A percentile compares a stretch with the other conserved stretches of the same genome.
Conservation (phyloP, 2,329 filamentous ascomycete genomes). For the Aspergillus pseudonomiae region DNA sequence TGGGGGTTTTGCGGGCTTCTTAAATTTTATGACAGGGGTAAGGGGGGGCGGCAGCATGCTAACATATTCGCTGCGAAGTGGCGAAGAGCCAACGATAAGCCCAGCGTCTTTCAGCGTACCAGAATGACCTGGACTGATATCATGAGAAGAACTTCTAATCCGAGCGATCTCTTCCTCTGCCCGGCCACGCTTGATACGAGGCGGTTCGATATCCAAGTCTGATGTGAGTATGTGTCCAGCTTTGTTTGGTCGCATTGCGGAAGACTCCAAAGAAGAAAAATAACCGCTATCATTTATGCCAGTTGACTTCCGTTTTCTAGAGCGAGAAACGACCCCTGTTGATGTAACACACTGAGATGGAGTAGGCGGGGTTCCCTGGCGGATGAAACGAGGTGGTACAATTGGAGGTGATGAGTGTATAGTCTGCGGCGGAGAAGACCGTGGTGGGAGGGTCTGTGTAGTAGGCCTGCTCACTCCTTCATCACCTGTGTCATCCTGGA, state of each 20-base stretch:
- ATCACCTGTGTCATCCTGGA: conserved; percentile 57
- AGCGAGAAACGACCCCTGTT: conserved; percentile 65
- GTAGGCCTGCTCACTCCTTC: conserved; percentile 37
- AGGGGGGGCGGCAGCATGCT: conserved; percentile 72
- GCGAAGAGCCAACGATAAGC: conserved; percentile 64
- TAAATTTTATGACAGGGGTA: conserved; percentile 83
- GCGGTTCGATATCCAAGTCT: conserved; percentile 72
- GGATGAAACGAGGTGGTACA: conserved; percentile 57
- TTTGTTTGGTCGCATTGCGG: conserved; percentile 72
- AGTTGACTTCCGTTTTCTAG: conserved; percentile 75
- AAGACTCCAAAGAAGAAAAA: conserved; percentile 94
- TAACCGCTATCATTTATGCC: conserved; percentile 94
- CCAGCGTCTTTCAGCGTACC: conserved; percentile 45
- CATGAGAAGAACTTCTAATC: conserved; percentile 87
- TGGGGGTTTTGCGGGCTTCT: conserved; percentile 64
- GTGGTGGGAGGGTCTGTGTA: conserved; percentile 34
- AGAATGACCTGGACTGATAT: conserved; percentile 70
- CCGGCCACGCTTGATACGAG: conserved; percentile 80
- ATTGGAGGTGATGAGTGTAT: conserved; percentile 93
- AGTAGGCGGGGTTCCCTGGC: conserved; percentile 73
- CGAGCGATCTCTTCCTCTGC: conserved; percentile 96
- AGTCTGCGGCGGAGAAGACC: conserved; percentile 53
- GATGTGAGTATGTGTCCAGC: conserved; percentile 70
- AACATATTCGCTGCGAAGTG: conserved; percentile 60
- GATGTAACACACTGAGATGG: conserved; percentile 63